Percentiles rank a stretch among this genome's conserved stretches.
Conservation (phyloP, 2,329 filamentous ascomycete genomes). For the Leptographium procerum region DNA sequence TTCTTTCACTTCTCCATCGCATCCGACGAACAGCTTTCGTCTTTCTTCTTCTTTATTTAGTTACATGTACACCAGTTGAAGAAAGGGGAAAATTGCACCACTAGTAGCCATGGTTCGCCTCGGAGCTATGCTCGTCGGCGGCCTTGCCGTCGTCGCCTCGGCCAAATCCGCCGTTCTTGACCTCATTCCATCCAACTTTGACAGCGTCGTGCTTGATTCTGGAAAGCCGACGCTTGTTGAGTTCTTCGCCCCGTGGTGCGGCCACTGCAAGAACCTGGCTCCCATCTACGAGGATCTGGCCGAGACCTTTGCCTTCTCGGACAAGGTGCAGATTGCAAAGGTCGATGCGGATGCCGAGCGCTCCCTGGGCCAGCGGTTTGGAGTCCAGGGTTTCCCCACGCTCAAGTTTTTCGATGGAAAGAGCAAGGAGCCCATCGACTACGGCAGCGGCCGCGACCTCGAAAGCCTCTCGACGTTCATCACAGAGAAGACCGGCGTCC, state of each 20-base stretch:
- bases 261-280: constrained; percentile 96
- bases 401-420: constrained; percentile 97
- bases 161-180: constrained; percentile 80
- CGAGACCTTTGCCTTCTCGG: constrained; percentile 56
- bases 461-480: constrained; percentile 77
- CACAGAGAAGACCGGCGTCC: constrained; percentile 74
- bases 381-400: constrained; percentile 89
- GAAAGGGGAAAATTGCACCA: not conserved
- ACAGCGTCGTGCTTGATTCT: constrained; percentile 75
- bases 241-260: constrained; percentile 98
- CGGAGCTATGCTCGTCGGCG: constrained; percentile 48
- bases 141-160: constrained; percentile 40
- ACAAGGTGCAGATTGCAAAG: constrained; percentile 79
- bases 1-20: not conserved
- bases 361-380: constrained; percentile 72
- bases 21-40: too few relatives aligned
- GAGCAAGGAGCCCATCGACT: constrained; percentile 73
- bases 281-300: constrained; percentile 91
- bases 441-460: constrained; percentile 75
- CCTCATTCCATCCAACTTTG: constrained; percentile 83
- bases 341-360: constrained; percentile 90
- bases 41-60: not conserved
- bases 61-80: not conserved
- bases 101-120: constrained; percentile 39
- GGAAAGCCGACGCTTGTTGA: constrained; percentile 94